Base-by-base conservation (phyloP, 176 grass and related monocot genomes). In the Juncus effusus region DNA sequence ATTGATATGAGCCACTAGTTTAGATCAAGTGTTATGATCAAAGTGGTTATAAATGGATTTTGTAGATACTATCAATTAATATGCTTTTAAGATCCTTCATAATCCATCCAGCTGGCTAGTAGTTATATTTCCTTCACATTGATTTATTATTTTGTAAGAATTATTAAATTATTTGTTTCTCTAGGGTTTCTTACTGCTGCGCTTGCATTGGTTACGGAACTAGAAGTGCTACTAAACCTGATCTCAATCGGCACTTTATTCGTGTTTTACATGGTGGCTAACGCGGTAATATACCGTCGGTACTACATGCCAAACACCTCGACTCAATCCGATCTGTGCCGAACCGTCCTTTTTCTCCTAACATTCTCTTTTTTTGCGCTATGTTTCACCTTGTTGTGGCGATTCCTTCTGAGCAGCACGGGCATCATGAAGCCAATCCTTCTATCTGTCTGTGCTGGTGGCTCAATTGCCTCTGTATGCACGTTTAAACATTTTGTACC, bases 251-350 rank as follows among this genome's bases (percentile, higher is more conserved):
- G 94, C 77, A 99, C 94, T 55, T 88, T 99, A 77, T 93, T 93
- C 69, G 94, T 99, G 64, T 99, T 99, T 77, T 99, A 99, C 83
- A 99, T 99, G 88, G 94, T 99, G 10, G 81, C 85, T 74, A 99
- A 93, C 66, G 94, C 94, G 45, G 75, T 99, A 36, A 56, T 99
- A 13, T 99, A 89, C 78, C 88, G 80, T 72, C 94, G 94, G 28
- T 99, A 97, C 64, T 85, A 73, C 2, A 58, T 56, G 42, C 9
- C 44, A 0, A 63, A 7, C 6, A 35, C n/a, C 13, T 42, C 41
- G 16, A 28, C 19, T 28, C 19, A 28, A 28, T 16, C 41, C 4
- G 61, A 45, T 3, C 67, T 78, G 0, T 80, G 78, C 83, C 82
- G 77, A 38, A 87, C 85, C 38, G 52, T 86, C 1, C 74, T 64